Conservation (phyloP, 1,284 basidiomycete species). For the Abortiporus biennis region DNA sequence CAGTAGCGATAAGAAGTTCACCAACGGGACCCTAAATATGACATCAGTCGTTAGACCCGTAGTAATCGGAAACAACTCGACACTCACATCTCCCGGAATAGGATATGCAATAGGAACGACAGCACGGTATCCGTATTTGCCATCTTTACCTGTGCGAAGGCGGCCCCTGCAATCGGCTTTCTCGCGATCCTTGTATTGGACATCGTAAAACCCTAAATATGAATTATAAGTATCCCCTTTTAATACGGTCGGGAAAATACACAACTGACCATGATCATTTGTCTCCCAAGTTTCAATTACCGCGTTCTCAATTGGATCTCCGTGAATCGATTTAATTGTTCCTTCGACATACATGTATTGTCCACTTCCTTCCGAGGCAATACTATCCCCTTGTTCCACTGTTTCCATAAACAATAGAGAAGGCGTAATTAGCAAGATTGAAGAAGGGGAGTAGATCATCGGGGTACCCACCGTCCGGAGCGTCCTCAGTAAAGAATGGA, state of each 20-base stretch:
- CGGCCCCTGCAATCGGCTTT: slow-evolving; percentile 77
- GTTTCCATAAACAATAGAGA: slow-evolving; percentile 4
- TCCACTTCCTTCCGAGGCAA: slow-evolving; percentile 75
- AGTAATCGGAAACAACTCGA: background rate
- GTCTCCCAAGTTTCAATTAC: slow-evolving; percentile 85
- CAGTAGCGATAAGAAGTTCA: slow-evolving; percentile 48
- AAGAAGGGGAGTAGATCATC: background rate
- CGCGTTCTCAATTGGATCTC: slow-evolving; percentile 62
- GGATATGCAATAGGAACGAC: slow-evolving; percentile 77
- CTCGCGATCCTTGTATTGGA: slow-evolving; percentile 54
- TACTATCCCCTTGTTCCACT: slow-evolving; percentile 38
- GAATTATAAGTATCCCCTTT: background rate
- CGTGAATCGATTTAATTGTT: slow-evolving; percentile 54
- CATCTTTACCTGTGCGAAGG: slow-evolving; percentile 56
- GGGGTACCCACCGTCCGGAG: slow-evolving; percentile 52
- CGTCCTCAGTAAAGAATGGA: slow-evolving; percentile 82
- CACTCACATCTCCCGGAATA: slow-evolving; percentile 66
- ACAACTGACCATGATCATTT: slow-evolving; percentile 56
- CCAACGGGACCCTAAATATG: slow-evolving; percentile 67
- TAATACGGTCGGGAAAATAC: slow-evolving; percentile 8
- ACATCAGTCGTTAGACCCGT: background rate
- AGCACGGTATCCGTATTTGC: slow-evolving; percentile 68
- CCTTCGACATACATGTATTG: slow-evolving; percentile 80
- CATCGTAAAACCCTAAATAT: slow-evolving; percentile 47
- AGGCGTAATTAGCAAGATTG: background rate